Evolutionary conservation across 495 filamentous ascomycete genomes (phyloP).

Genomic region (Neurospora intermedia): DNA sequence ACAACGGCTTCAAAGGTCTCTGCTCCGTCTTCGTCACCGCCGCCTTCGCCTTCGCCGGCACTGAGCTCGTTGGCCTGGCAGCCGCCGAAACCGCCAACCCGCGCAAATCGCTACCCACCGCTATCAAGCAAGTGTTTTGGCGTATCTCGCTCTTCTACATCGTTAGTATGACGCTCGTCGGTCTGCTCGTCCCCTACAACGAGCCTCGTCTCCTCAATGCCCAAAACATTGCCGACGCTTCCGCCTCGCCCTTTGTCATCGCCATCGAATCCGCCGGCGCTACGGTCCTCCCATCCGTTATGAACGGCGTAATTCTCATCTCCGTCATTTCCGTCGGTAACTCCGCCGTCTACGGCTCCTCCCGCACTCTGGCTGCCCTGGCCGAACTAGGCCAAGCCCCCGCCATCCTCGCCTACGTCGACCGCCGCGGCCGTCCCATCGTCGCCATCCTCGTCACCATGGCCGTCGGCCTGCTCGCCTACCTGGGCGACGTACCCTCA

Average conservation of each 20-base stretch:
- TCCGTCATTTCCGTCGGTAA: constrained; percentile 83
- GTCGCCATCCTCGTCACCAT: constrained; percentile 61
- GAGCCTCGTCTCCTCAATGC: constrained; percentile 47
- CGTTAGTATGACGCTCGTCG: constrained; percentile 62
- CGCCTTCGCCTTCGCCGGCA: constrained; percentile 86
- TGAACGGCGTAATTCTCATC: constrained; percentile 89
- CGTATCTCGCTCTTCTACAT: constrained; percentile 85
- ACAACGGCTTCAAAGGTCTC: constrained; percentile 89
- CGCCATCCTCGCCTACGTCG: constrained; percentile 66
- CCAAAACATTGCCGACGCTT: constrained; percentile 47
- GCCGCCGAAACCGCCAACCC: constrained; percentile 85
- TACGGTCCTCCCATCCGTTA: constrained; percentile 60
- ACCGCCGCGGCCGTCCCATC: constrained; percentile 72
- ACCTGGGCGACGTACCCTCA: constrained; percentile 54
- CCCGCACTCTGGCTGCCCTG: constrained; percentile 75
- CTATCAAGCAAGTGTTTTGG: constrained; percentile 94
- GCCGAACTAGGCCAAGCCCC: constrained; percentile 82
- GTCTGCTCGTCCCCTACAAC: constrained; percentile 63
- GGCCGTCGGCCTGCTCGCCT: constrained; percentile 63
- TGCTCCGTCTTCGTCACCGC: constrained; percentile 91
- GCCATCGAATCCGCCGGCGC: constrained; percentile 74
- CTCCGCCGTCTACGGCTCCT: constrained; percentile 79
- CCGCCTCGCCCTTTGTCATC: constrained; percentile 82
- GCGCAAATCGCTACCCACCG: constrained; percentile 73
- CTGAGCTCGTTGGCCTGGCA: constrained; percentile 83